These are phyloP conservation scores for Marsdenia floribunda DNA, from an alignment of 257 asterid species.

Conservation along the genomic window DNA sequence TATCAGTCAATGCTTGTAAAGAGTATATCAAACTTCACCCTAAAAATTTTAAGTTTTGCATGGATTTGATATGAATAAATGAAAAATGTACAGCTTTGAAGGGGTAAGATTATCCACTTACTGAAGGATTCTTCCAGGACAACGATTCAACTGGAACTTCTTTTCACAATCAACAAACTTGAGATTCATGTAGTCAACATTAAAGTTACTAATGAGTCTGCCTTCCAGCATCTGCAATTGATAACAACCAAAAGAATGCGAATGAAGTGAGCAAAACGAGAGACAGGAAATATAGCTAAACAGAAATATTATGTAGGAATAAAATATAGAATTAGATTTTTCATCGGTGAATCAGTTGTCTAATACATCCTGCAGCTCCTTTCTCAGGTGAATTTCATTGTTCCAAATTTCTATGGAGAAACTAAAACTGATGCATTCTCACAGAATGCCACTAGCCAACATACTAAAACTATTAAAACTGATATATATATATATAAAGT, in stretches of 20 bases:
- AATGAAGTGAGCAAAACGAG: neutral
- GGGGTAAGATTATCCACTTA: conserved; percentile 21
- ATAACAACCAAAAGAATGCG: neutral
- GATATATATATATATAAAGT: neutral
- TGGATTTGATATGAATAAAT: neutral
- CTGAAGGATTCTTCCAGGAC: conserved; percentile 48
- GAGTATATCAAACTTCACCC: too few relatives aligned
- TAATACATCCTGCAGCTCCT: neutral
- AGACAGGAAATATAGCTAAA: neutral
- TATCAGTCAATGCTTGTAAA: too few relatives aligned
- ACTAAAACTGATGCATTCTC: neutral
- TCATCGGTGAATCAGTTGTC: neutral
- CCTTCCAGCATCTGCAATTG: conserved; percentile 44
- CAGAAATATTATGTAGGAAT: neutral
- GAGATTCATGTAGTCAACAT: conserved; percentile 28
- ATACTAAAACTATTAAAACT: neutral
- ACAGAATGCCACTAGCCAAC: neutral
- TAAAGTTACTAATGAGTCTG: conserved; percentile 19
- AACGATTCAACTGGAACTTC: conserved; percentile 37
- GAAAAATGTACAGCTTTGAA: neutral
- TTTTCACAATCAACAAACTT: conserved; percentile 46
- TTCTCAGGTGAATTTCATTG: neutral
- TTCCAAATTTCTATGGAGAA: neutral
- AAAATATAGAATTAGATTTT: neutral
- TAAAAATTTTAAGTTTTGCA: neutral